These are phyloP conservation scores for Kregervanrija pseudodelftensis DNA, from an alignment of 805 yeast genomes.

Conservation along the genomic window DNA sequence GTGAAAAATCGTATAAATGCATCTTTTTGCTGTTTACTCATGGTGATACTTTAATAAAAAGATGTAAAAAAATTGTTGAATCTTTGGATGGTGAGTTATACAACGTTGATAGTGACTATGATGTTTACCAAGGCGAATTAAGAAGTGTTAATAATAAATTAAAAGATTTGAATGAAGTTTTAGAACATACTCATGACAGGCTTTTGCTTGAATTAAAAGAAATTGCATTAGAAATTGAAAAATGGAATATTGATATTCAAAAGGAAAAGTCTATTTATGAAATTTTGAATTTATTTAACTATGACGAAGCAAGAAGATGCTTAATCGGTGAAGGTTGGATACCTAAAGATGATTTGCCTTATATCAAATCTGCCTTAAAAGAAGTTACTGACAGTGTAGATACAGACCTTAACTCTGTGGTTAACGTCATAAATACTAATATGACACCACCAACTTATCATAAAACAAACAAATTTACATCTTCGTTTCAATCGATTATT, in stretches of 20 bases:
- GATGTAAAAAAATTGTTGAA: constrained; percentile 75
- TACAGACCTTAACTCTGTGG: constrained; percentile 41
- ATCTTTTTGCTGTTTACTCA: constrained; percentile 88
- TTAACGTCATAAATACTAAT: constrained; percentile 57
- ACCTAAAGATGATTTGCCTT: constrained; percentile 67
- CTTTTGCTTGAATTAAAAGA: constrained; percentile 71
- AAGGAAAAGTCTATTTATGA: constrained; percentile 82
- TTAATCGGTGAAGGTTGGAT: constrained; percentile 96
- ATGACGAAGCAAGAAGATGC: constrained; percentile 77
- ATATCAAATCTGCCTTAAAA: constrained; percentile 60
- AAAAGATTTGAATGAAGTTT: constrained; percentile 42
- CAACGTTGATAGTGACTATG: constrained; percentile 41
- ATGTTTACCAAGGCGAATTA: constrained; percentile 38
- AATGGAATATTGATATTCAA: constrained; percentile 63
- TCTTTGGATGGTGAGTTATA: constrained; percentile 79
- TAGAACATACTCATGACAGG: constrained; percentile 59
- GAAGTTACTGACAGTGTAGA: constrained; percentile 48
- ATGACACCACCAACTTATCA: constrained; percentile 69
- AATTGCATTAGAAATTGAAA: constrained; percentile 64
- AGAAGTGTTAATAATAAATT: constrained; percentile 39
- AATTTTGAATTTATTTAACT: constrained; percentile 71
- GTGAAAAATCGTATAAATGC: constrained; percentile 56
- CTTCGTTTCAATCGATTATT: constrained; percentile 60
- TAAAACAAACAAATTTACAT: constrained; percentile 61
- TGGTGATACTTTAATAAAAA: constrained; percentile 63